Base-by-base conservation (phyloP, 371 early-diverging fungal species). In the Cokeromyces recurvatus region DNA sequence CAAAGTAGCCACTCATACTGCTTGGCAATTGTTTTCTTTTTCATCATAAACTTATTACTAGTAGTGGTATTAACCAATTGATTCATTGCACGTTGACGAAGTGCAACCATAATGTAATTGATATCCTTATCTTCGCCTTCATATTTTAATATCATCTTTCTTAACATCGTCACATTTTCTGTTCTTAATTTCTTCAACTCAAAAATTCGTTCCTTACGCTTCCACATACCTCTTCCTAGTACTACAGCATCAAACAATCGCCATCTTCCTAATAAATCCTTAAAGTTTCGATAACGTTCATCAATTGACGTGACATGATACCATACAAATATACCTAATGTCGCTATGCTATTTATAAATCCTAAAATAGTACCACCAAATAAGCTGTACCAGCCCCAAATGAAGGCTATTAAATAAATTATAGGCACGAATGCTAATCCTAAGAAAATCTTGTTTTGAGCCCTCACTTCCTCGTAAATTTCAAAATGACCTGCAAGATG, bases 381-480 rank as follows among this genome's bases (percentile, higher is more conserved):
- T 10, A 70, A 41, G 12, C 46, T 42, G 34, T 50, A 51, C 79
- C 76, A 78, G 4, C 57, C 66, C 62, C 64, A 71, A 14, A 68
- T 36, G 41, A 78, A 74, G 0, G 70, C 42, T 0, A 48, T n/a
- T 9, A 68, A 19, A 32, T 75, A 78, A 14, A 70, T 67, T 3
- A 74, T 46, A 3, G 71, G 74, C 0, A 74, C 62, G 3, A 78
- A 40, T 1, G 57, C 48, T 31, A 75, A 43, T 1, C 71, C 68
- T 22, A 65, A 62, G 21, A 74, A 59, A 23, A 78, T 75, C 47
- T 81, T 81, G 58, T 71, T 70, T 42, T 81, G 81, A 12, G 81
- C 81, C 19, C 66, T 60, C 2, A 66, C 71, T 51, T 81, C 81
- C 52, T 77, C 78, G 40, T 75, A 75, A 20, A 62, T 68, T 47